Evolutionary conservation across 192 early-diverging fungal genomes (phyloP).

Genomic region (Spizellomyces punctatus): DNA sequence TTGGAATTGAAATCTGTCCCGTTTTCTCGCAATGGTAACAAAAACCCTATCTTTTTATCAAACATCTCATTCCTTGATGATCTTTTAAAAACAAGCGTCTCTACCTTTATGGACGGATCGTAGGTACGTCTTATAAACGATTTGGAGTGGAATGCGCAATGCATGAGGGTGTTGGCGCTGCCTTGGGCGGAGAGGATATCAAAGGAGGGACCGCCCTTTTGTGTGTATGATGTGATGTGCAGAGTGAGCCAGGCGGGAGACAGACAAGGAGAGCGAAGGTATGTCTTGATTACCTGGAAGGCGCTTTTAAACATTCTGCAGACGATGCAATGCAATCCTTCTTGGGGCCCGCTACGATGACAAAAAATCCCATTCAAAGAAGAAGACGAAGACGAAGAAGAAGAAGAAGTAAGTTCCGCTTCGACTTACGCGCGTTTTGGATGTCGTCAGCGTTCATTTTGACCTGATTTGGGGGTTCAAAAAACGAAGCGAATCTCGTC

Average conservation of each 20-base stretch:
- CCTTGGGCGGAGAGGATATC: slow-evolving; percentile 40
- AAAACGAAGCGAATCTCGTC: no score
- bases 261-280: neutral
- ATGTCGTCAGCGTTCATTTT: no score
- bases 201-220: slow-evolving; percentile 42
- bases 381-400: no score
- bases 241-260: neutral
- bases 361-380: no score
- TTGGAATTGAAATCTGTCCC: slow-evolving; percentile 42
- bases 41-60: slow-evolving; percentile 32
- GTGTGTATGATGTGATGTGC: no score
- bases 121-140: slow-evolving; percentile 35
- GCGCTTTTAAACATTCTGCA: slow-evolving; percentile 37
- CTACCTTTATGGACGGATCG: slow-evolving; percentile 38
- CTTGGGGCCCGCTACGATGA: no score
- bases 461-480: no score
- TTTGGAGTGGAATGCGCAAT: slow-evolving; percentile 43
- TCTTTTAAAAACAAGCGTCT: neutral
- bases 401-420: no score
- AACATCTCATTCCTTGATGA: no score
- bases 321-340: no score
- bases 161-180: slow-evolving; percentile 31
- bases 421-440: no score
- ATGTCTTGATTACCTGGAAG: slow-evolving; percentile 35
- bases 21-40: slow-evolving; percentile 39